phyloP scores from a whole-genome alignment of 371 early-diverging fungal genomes.

The Mucor mucedo region DNA sequence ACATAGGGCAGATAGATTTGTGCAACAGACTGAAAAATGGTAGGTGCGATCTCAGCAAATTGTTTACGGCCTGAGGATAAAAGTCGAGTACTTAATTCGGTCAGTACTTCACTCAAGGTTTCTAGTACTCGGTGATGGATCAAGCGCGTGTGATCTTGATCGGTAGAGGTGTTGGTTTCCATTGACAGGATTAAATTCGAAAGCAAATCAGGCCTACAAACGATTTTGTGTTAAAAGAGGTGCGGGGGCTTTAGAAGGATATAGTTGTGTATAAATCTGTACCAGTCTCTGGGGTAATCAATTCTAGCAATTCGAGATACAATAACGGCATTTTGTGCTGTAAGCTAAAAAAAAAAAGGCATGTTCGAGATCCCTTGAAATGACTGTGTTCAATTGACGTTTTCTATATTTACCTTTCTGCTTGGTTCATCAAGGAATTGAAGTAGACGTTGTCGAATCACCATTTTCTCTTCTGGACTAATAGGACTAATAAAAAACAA shows the following conservation, averaged over 20 bases:
- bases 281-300: constrained; percentile 83
- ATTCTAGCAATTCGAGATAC: constrained; percentile 78
- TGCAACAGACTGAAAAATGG: constrained; percentile 63
- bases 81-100: constrained; percentile 79
- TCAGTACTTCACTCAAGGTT: constrained; percentile 78
- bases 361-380: too few species aligned
- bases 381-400: too few species aligned
- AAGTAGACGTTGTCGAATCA: constrained; percentile 64
- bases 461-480: constrained; percentile 67
- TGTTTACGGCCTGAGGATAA: constrained; percentile 70
- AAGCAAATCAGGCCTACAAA: constrained; percentile 66
- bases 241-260: too few species aligned
- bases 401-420: constrained; percentile 56
- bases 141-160: constrained; percentile 42
- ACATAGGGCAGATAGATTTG: constrained; percentile 63
- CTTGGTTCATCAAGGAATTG: constrained; percentile 70
- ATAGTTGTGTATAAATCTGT: neutral
- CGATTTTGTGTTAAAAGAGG: neutral
- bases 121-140: constrained; percentile 77
- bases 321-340: constrained; percentile 75
- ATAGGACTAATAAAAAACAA: constrained; percentile 56
- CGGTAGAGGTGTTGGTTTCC: constrained; percentile 51
- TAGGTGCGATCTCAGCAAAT: constrained; percentile 72
- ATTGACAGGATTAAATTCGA: constrained; percentile 64
- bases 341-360: constrained; percentile 52